Base-by-base conservation (phyloP, 2,329 filamentous ascomycete species). In the Macroventuria anomochaeta region DNA sequence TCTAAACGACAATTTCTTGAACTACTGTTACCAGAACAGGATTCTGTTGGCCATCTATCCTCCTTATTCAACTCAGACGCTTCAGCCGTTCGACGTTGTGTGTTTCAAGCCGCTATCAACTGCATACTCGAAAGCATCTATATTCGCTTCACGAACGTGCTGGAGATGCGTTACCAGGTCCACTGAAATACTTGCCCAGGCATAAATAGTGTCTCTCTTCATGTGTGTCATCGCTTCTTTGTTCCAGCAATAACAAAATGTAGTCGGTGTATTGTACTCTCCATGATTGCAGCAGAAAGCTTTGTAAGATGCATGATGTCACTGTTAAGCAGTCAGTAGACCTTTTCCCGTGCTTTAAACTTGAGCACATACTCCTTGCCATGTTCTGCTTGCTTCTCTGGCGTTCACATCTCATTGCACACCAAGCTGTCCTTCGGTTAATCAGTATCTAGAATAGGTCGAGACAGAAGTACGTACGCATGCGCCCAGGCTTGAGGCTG, bases 261-360 rank as follows among this genome's bases (percentile, higher is more conserved):
- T 58, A 0, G 36, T 31, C 0, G 3, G 0, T 0, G 77, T 79
- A 3, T 0, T 46, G 42, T 81, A 55, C 7, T 67, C 56, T 0
- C 80, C 80, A 42, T 69, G 77, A 0, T 80, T 67, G 12, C 72
- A 64, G 42, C 77, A 80, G 50, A 80, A 81, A 0, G 79, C 77
- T 15, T 70, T 50, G 43, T 79, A 81, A 0, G 71, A 61, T 4
- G 18, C 68, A 21, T 76, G 34, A 52, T 42, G 29, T 40, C 32
- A 62, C 58, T 59, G 28, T 3, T 7, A 15, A 11, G 13, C n/a
- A 17, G 13, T 26, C n/a, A 28, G 37, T 5, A 39, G n/a, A 18
- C n/a, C 31, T 3, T 20, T 12, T 25, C 18, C 18, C 25, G 58
- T 40, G 18, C 38, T 33, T 47, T 23, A 50, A 41, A 7, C n/a